Evolutionary conservation across 306 rosid genomes (phyloP).

Genomic region (Cicer judaicum): DNA sequence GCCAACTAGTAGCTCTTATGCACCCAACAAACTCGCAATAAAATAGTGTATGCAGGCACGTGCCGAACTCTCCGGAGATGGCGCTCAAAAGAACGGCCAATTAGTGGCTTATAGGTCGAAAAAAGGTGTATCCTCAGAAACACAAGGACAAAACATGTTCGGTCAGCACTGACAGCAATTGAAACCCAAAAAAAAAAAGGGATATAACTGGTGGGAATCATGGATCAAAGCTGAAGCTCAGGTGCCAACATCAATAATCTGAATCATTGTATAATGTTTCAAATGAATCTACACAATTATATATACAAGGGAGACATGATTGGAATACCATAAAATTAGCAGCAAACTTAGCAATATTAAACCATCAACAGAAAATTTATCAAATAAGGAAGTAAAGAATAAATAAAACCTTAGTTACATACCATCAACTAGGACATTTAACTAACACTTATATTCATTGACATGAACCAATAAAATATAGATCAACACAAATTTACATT

Average conservation of each 20-base stretch:
- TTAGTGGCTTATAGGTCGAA: neutral
- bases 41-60: neutral
- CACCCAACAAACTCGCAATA: neutral
- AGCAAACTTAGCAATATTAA: too few relatives aligned
- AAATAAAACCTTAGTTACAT: neutral
- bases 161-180: neutral
- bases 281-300: neutral
- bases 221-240: too few relatives aligned
- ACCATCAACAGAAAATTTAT: neutral
- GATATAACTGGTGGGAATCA: too few relatives aligned
- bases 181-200: too few relatives aligned
- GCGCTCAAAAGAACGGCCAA: neutral
- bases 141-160: neutral
- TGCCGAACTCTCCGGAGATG: neutral
- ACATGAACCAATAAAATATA: slow-evolving; percentile 18
- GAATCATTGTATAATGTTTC: neutral
- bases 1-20: neutral
- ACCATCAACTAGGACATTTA: neutral
- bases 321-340: neutral
- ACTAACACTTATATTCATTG: slow-evolving; percentile 17
- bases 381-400: neutral
- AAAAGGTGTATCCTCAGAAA: neutral
- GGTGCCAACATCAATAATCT: neutral
- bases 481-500: slow-evolving; percentile 37
- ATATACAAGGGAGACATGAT: neutral